Percentiles rank a stretch among this genome's conserved stretches.
Evolutionary conservation across 1,139 yeast genomes (phyloP).

Genomic region (Kodamaea plutei): DNA sequence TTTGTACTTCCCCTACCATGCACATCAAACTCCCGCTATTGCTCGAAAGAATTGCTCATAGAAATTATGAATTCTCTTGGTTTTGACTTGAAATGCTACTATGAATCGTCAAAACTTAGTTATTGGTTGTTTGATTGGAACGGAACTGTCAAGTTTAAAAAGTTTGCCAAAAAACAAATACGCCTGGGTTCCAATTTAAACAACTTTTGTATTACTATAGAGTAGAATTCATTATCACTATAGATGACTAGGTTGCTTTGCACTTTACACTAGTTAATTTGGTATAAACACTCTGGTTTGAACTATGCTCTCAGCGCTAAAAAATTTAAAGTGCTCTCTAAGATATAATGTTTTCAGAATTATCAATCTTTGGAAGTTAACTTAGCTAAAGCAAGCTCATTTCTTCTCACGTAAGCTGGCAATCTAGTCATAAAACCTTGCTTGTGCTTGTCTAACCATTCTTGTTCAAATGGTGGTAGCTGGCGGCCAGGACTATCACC

Average conservation of each 20-base stretch:
- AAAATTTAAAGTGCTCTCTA: too few species aligned
- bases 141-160: slow-evolving; percentile 18
- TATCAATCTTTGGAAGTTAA: too few species aligned
- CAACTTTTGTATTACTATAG: slow-evolving; percentile 52
- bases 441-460: slow-evolving; percentile 15
- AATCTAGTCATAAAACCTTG: not conserved
- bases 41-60: slow-evolving; percentile 42
- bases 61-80: slow-evolving; percentile 58
- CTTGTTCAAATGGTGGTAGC: slow-evolving; percentile 20
- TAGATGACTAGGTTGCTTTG: too few species aligned
- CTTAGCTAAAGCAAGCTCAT: not conserved
- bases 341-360: too few species aligned
- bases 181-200: slow-evolving; percentile 54
- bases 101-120: slow-evolving; percentile 70
- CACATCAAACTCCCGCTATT: slow-evolving; percentile 74
- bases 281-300: too few species aligned
- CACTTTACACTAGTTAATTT: too few species aligned
- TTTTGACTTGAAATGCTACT: slow-evolving; percentile 41
- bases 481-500: slow-evolving; percentile 23
- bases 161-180: slow-evolving; percentile 43
- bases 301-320: too few species aligned
- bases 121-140: slow-evolving; percentile 66
- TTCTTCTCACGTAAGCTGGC: not conserved
- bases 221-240: too few species aligned
- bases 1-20: slow-evolving; percentile 89